These are phyloP conservation scores for Bolboschoenoplectus hybrid DNA, from an alignment of 202 grass and related monocot species.

Conservation along the genomic window DNA sequence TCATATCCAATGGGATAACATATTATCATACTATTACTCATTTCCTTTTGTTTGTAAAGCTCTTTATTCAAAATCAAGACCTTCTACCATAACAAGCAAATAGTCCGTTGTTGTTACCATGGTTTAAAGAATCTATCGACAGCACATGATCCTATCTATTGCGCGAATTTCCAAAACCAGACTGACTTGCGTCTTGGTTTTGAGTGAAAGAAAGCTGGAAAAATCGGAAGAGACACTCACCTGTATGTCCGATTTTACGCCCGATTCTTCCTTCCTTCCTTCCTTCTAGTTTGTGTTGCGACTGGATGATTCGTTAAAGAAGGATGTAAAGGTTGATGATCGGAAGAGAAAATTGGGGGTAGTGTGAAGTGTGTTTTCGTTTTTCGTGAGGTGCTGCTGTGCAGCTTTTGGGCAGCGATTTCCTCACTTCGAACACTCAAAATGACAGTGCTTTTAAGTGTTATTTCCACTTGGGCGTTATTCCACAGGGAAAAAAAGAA, in stretches of 20 bases:
- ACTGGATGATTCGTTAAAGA: background rate
- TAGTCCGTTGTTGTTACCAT: background rate
- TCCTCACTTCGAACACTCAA: background rate
- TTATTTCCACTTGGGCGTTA: background rate
- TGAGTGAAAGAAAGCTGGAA: background rate
- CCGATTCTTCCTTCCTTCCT: background rate
- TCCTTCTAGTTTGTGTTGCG: background rate
- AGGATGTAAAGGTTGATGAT: background rate
- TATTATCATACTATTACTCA: background rate
- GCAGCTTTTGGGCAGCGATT: background rate
- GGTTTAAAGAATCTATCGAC: background rate
- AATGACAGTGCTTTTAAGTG: background rate
- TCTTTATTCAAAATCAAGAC: background rate
- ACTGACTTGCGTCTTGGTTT: background rate
- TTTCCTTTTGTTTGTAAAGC: background rate
- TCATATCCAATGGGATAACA: background rate
- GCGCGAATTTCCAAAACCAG: background rate
- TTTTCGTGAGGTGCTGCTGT: background rate
- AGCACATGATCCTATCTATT: background rate
- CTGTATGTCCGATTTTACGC: background rate
- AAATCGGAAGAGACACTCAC: conserved; percentile 11
- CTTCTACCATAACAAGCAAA: background rate
- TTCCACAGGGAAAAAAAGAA: background rate
- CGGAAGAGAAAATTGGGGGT: background rate
- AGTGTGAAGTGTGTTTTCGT: background rate